phyloP scores from a whole-genome alignment of 768 basidiomycete species.

The Mycena albidolilacea region DNA sequence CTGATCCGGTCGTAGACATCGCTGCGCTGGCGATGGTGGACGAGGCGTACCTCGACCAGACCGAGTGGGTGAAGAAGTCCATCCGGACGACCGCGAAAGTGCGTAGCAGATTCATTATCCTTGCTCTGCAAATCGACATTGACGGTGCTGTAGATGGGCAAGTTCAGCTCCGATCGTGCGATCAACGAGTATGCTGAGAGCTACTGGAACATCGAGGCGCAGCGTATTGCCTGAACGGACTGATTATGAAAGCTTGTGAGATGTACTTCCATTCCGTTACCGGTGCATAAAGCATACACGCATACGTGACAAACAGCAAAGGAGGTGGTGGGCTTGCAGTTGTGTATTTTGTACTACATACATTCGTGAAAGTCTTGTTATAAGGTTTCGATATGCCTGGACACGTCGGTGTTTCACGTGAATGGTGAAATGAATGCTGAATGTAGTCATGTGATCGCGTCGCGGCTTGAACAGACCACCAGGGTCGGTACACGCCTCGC shows the following conservation, averaged over 20 bases:
- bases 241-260: neutral
- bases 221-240: conserved; percentile 20
- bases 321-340: neutral
- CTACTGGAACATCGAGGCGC: conserved; percentile 83
- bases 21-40: conserved; percentile 90
- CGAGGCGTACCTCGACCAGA: conserved; percentile 85
- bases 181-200: conserved; percentile 94
- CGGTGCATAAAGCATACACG: too few species aligned
- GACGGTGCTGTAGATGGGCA: conserved; percentile 80
- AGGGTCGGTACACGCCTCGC: too few species aligned
- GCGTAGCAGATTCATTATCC: conserved; percentile 5
- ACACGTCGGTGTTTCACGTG: too few species aligned
- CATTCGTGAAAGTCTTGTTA: too few species aligned
- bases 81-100: conserved; percentile 88
- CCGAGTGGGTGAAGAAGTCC: conserved; percentile 94
- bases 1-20: conserved; percentile 66
- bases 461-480: too few species aligned
- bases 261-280: too few species aligned
- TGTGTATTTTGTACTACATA: neutral
- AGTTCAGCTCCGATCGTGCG: conserved; percentile 95
- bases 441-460: too few species aligned
- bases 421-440: too few species aligned
- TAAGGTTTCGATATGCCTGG: too few species aligned
- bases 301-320: too few species aligned
- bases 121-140: neutral